Evolutionary conservation across 495 filamentous ascomycete species (phyloP).

Genomic region (Penicillium parvum): DNA sequence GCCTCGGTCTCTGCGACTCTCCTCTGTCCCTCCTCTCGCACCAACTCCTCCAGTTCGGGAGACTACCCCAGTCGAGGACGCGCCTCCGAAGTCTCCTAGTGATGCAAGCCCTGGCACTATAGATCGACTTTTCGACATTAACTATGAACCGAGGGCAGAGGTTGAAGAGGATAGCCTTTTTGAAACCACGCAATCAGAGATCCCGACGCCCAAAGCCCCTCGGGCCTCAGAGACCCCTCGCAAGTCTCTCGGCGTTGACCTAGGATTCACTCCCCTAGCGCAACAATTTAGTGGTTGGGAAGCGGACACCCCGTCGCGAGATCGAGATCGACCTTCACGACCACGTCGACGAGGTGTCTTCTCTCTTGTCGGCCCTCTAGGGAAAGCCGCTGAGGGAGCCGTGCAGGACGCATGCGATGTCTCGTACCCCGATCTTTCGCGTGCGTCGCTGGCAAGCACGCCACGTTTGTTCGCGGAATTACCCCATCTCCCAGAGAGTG

Average conservation of each 20-base stretch:
- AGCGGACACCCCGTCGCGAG: slow-evolving; percentile 47
- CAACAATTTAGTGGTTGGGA: slow-evolving; percentile 57
- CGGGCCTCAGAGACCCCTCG: slow-evolving; percentile 21
- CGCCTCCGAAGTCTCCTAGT: too few relatives aligned
- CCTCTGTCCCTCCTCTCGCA: slow-evolving; percentile 12
- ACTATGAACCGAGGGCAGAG: slow-evolving; percentile 7
- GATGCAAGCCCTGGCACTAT: too few relatives aligned
- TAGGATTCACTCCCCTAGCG: slow-evolving; percentile 60
- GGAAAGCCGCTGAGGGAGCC: slow-evolving; percentile 5
- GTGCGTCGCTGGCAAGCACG: slow-evolving; percentile 15
- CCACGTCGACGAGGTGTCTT: slow-evolving; percentile 40
- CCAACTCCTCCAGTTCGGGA: slow-evolving; percentile 13
- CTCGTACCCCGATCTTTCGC: slow-evolving; percentile 26
- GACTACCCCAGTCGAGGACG: slow-evolving; percentile 8
- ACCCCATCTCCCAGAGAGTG: slow-evolving; percentile 12
- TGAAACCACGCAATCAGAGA: slow-evolving; percentile 13
- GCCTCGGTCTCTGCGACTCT: slow-evolving; percentile 4
- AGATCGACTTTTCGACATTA: slow-evolving; percentile 6
- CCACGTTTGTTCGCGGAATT: slow-evolving; percentile 15
- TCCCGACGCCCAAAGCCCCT: slow-evolving; percentile 19
- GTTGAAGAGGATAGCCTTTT: slow-evolving; percentile 8
- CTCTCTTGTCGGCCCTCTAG: slow-evolving; percentile 38
- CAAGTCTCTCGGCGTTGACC: slow-evolving; percentile 22
- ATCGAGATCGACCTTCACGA: slow-evolving; percentile 35
- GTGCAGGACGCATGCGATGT: slow-evolving; percentile 13